Evolutionary conservation across 176 grass and related monocot genomes (phyloP).

Genomic region (Triticum monococcum): DNA sequence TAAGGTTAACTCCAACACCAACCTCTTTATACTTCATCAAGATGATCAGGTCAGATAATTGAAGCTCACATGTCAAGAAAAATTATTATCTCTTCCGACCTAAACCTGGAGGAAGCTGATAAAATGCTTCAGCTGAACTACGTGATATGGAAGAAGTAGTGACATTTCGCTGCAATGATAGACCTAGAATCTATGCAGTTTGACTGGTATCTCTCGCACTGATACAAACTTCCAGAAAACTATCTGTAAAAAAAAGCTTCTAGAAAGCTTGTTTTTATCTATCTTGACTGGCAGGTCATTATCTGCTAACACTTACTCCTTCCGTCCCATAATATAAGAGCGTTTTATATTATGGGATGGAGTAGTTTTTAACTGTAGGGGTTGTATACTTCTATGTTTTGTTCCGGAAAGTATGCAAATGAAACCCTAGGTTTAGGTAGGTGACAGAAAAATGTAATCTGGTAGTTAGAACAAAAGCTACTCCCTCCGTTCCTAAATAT

Average conservation of each 20-base stretch:
- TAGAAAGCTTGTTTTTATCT: no score
- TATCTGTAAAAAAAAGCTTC: no score
- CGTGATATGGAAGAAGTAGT: neutral
- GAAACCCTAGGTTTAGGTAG: neutral
- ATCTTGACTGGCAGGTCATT: no score
- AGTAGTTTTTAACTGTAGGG: neutral
- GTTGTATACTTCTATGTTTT: neutral
- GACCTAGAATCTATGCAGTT: neutral
- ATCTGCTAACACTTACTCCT: neutral
- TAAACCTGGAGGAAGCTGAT: neutral
- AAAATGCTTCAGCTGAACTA: constrained; percentile 3
- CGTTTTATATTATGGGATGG: no score
- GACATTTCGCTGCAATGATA: neutral
- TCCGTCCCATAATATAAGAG: no score
- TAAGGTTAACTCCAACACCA: neutral
- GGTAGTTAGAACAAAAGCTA: neutral
- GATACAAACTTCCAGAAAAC: neutral
- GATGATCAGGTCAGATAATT: neutral
- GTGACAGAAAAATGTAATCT: neutral
- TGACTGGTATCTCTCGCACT: neutral
- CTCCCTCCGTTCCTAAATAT: no score
- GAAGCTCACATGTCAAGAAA: neutral
- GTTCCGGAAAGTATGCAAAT: constrained; percentile 1
- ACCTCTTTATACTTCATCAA: neutral
- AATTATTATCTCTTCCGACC: neutral